Evolutionary conservation across 2,329 filamentous ascomycete species (phyloP), one percentile per base, ranked within the genome.

Genomic region (Nakataea oryzae): DNA sequence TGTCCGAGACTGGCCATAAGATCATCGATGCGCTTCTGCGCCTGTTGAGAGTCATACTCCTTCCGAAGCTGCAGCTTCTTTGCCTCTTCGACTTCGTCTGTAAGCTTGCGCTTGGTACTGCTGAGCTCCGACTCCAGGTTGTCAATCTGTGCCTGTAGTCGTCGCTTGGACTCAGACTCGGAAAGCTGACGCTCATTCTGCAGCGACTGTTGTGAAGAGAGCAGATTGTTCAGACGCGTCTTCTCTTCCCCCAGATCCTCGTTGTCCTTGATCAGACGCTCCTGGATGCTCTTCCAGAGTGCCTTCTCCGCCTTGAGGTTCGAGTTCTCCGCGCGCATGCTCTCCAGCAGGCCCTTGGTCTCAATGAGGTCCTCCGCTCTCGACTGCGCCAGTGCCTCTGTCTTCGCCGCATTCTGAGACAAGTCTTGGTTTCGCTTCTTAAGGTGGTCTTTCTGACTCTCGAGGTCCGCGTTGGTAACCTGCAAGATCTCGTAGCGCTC

Each of bases 231-330:
- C 5, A 97, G 82, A 32, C 93, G 85, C 57, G 87, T 85, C 66
- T 92, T 90, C 72, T 99, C 95, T 64, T 96, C 90, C 55, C 89
- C 82, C 14, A 97, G 79, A 26, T 78, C 85, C 70, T 96, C 91
- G 66, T 95, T 96, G 70, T 97, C 93, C 69, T 95, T 91, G 65
- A 85, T 89, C 56, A 97, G 80, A 61, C 96, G 87, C 65, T 90
- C 88, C 72, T 97, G 93, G 41, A 97, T 96, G 62, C 89, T 91
- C 77, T 95, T 96, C 89, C 90, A 96, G 12, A 99, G 81, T 50
- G 91, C 89, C 76, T 96, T 96, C 74, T 97, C 93, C 0, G 93
- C 93, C 73, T 96, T 96, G 41, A 97, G 83, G 70, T 97, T 97
- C 21, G 92, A 88, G 61, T 88, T 91, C 72, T 99, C 95, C 66